Conservation (phyloP, 75 land plant genomes). For the Picea sitchensis region DNA sequence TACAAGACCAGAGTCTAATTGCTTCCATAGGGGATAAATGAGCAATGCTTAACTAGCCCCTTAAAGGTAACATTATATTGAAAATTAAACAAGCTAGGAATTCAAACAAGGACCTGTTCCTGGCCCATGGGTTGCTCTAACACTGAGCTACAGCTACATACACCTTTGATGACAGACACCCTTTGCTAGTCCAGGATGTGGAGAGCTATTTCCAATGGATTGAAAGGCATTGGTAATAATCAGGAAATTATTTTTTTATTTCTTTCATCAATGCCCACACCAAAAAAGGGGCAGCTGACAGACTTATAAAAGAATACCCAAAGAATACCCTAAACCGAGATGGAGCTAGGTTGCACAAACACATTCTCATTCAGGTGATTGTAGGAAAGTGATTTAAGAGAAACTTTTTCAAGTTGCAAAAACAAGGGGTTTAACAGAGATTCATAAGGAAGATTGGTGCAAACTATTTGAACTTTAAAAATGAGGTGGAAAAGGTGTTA, state of each 20-base stretch:
- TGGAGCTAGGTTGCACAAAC: neutral
- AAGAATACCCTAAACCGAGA: neutral
- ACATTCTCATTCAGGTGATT: neutral
- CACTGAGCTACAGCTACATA: too few species aligned
- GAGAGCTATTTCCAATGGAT: neutral
- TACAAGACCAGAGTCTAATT: neutral
- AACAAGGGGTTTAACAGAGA: neutral
- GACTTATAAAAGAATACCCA: neutral
- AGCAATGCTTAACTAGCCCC: neutral
- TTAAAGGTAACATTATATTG: neutral
- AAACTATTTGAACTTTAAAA: neutral
- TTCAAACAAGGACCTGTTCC: too few species aligned
- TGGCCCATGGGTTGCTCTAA: too few species aligned
- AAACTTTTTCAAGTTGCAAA: neutral
- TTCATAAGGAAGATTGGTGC: neutral
- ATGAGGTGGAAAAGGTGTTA: too few species aligned
- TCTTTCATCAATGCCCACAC: neutral
- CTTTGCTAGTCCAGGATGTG: too few species aligned
- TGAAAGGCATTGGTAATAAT: neutral
- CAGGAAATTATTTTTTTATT: neutral
- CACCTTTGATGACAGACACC: too few species aligned
- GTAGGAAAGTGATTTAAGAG: neutral
- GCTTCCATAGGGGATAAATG: neutral
- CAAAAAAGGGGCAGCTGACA: neutral
- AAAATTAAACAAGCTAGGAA: too few species aligned